Percentiles rank a stretch among this genome's conserved stretches.
Evolutionary conservation across 768 basidiomycete genomes (phyloP).

Genomic region (Rossbeevera mucosa): DNA sequence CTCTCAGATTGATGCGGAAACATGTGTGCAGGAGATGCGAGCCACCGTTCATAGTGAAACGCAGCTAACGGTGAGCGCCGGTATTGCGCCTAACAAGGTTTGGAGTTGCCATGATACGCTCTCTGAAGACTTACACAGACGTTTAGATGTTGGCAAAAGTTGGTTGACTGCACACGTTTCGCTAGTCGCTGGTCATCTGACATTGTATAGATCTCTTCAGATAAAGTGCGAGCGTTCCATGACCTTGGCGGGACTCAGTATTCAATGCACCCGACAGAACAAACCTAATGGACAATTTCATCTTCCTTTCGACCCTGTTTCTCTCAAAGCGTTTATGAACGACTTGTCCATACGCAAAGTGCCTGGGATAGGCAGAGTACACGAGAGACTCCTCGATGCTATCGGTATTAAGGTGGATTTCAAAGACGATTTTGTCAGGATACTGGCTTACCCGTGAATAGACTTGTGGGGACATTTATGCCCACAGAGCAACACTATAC

Average conservation of each 20-base stretch:
- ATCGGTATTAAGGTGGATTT: constrained; percentile 68
- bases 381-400: constrained; percentile 81
- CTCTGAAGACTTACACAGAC: constrained; percentile 14
- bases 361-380: constrained; percentile 87
- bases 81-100: constrained; percentile 94
- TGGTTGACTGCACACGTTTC: constrained; percentile 32
- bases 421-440: not conserved
- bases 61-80: constrained; percentile 86
- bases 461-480: constrained; percentile 89
- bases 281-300: constrained; percentile 93
- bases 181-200: constrained; percentile 3
- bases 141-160: constrained; percentile 88
- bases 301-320: constrained; percentile 58
- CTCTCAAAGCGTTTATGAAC: constrained; percentile 72
- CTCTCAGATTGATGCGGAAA: constrained; percentile 57
- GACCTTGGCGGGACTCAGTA: not conserved
- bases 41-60: constrained; percentile 71
- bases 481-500: constrained; percentile 63
- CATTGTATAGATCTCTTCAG: constrained; percentile 74
- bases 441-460: constrained; percentile 24
- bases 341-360: constrained; percentile 82
- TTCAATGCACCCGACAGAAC: constrained; percentile 46
- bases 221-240: constrained; percentile 51
- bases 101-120: constrained; percentile 23
- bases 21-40: constrained; percentile 78